Evolutionary conservation across 805 yeast species (phyloP), one percentile per base, ranked within the genome.

Genomic region (Saturnispora mendoncae): DNA sequence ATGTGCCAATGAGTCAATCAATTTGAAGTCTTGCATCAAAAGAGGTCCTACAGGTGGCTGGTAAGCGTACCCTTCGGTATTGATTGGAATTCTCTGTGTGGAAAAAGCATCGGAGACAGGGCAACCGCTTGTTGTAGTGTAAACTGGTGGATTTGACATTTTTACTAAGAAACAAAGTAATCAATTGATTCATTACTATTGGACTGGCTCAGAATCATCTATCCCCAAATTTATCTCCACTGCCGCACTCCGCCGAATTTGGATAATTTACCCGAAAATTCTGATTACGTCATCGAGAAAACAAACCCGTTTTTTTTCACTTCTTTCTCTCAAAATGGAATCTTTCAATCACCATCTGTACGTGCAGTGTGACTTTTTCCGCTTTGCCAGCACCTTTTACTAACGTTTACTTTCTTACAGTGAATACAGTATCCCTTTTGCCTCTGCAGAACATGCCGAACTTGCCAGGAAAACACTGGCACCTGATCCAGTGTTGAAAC

Each of bases 401-500:
- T 38, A 37, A 41, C 43, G 23, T 23, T 29, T n/a, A 7, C 9
- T 21, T 33, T 26, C 19, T 19, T 6, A 8, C 18, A 47, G 51
- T 62, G 72, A 54, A 55, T 57, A 84, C 21, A 60, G 63, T 17
- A 66, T 87, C 6, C 95, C 95, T 6, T 82, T 86, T 51, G 71
- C 69, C 46, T 66, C 65, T 4, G 55, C 51, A 1, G 54, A 60
- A 29, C 90, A 84, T 51, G 87, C 94, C 0, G 38, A 42, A 3
- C 78, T 84, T 3, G 90, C 92, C 1, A 52, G 60, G 31, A 61
- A 65, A n/a, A 67, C 85, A 2, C 65, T 85, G 18, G 51, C 62
- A 4, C 94, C 90, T 1, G 96, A 86, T 55, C 94, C 95, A 1
- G 78, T 82, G n/a, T 65, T 87, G 46, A 79, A 76, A 53, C 79